A percentile compares a stretch with the other conserved stretches of the same genome.
Evolutionary conservation across 2,329 filamentous ascomycete species (phyloP).

Genomic region (Calonectria hongkongensis): DNA sequence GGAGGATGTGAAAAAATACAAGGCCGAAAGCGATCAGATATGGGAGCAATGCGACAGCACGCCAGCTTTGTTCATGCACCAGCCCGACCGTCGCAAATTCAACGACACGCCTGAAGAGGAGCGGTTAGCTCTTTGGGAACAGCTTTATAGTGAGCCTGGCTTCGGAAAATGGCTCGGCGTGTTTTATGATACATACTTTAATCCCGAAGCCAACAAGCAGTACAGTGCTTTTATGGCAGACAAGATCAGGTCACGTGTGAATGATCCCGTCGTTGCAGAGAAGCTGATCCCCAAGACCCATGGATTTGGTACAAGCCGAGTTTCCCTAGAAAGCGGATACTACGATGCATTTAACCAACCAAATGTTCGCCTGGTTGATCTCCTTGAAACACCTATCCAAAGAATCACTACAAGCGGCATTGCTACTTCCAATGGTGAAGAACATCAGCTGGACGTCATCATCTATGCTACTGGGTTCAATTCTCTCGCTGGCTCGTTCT

Average conservation of each 20-base stretch:
- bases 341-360: slow-evolving; percentile 47
- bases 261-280: slow-evolving; percentile 40
- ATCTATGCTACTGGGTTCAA: slow-evolving; percentile 49
- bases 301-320: slow-evolving; percentile 42
- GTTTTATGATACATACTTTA: slow-evolving; percentile 45
- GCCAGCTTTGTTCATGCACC: slow-evolving; percentile 44
- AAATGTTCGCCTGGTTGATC: slow-evolving; percentile 44
- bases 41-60: slow-evolving; percentile 40
- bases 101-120: slow-evolving; percentile 37
- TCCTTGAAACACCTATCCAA: slow-evolving; percentile 37
- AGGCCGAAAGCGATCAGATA: slow-evolving; percentile 41
- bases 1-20: slow-evolving; percentile 39
- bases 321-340: slow-evolving; percentile 48
- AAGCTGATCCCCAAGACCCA: slow-evolving; percentile 43
- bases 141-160: slow-evolving; percentile 39
- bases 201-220: slow-evolving; percentile 40
- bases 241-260: slow-evolving; percentile 42
- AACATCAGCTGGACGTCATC: slow-evolving; percentile 43
- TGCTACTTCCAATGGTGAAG: slow-evolving; percentile 31
- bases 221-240: slow-evolving; percentile 46
- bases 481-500: slow-evolving; percentile 46
- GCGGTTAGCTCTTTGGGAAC: slow-evolving; percentile 42
- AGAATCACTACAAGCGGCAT: slow-evolving; percentile 37
- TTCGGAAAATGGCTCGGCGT: slow-evolving; percentile 46
- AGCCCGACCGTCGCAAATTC: slow-evolving; percentile 43